Percentiles rank a stretch among this genome's conserved stretches.
phyloP scores from a whole-genome alignment of 805 yeast species.

The Grigorovia transvaalensis region DNA sequence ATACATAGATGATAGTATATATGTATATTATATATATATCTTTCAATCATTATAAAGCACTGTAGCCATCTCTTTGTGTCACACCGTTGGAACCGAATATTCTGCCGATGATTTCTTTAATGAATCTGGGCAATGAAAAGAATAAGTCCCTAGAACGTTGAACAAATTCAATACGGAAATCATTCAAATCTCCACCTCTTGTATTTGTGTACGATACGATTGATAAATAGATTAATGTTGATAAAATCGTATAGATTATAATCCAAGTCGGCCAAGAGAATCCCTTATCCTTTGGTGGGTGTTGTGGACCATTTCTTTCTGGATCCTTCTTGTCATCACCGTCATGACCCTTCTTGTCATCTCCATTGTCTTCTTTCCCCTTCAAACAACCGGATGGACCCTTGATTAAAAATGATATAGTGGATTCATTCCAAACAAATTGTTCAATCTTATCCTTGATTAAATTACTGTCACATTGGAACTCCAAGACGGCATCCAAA shows the following conservation, averaged over 20 bases:
- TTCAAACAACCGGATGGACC: conserved; percentile 39
- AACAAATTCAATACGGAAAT: conserved; percentile 62
- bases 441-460: conserved; percentile 23
- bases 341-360: conserved; percentile 19
- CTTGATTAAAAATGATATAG: conserved; percentile 22
- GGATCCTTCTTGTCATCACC: conserved; percentile 13
- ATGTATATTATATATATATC: background rate
- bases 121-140: conserved; percentile 52
- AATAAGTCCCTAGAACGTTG: conserved; percentile 54
- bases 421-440: conserved; percentile 18
- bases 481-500: conserved; percentile 38
- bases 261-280: conserved; percentile 59
- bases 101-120: conserved; percentile 56
- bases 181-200: conserved; percentile 55
- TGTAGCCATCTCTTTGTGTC: conserved; percentile 68
- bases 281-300: conserved; percentile 12
- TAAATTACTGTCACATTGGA: conserved; percentile 37
- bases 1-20: background rate
- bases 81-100: conserved; percentile 41
- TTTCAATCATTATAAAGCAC: conserved; percentile 55
- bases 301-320: conserved; percentile 20
- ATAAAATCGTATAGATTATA: conserved; percentile 57
- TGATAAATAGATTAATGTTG: conserved; percentile 59
- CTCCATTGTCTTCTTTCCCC: conserved; percentile 15
- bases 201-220: conserved; percentile 65